phyloP scores from a whole-genome alignment of 2,329 filamentous ascomycete species.

The Colletotrichum cordylinicola region DNA sequence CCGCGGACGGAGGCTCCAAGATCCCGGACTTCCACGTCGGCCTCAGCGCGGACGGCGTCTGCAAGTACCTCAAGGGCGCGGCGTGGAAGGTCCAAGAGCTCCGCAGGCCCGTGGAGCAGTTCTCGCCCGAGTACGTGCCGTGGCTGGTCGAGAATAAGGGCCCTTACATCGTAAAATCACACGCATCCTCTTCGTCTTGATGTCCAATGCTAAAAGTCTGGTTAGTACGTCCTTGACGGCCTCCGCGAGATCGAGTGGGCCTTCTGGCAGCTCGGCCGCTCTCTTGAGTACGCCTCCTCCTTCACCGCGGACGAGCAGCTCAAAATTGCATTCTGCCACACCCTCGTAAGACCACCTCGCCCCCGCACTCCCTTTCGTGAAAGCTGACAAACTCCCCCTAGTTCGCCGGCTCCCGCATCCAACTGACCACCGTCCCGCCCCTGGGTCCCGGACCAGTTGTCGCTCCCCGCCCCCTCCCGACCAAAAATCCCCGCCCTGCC shows the following conservation, averaged over 20 bases:
- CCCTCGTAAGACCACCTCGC: background rate
- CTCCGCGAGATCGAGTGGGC: conserved; percentile 14
- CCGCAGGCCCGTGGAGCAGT: background rate
- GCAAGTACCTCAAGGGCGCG: background rate
- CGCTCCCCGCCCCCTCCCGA: background rate
- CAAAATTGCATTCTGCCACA: conserved; percentile 4
- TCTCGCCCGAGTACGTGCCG: conserved; percentile 14
- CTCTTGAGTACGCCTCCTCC: background rate
- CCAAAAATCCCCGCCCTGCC: background rate
- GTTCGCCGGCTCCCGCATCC: conserved; percentile 1
- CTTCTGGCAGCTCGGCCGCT: background rate
- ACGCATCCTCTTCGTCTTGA: background rate
- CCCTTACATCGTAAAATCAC: conserved; percentile 6
- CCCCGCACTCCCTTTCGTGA: too few species aligned
- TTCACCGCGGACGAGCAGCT: conserved; percentile 12
- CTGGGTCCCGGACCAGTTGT: background rate
- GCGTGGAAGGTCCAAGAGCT: conserved; percentile 6
- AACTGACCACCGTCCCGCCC: background rate
- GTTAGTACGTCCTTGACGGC: conserved; percentile 15
- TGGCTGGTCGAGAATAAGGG: conserved; percentile 19
- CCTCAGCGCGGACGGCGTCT: background rate
- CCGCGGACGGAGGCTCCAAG: background rate
- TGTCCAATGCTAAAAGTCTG: background rate
- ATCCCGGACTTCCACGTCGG: conserved; percentile 3
- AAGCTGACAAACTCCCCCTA: background rate